Conservation (phyloP, 306 rosid genomes). For the Hylodesmum podocarpum region DNA sequence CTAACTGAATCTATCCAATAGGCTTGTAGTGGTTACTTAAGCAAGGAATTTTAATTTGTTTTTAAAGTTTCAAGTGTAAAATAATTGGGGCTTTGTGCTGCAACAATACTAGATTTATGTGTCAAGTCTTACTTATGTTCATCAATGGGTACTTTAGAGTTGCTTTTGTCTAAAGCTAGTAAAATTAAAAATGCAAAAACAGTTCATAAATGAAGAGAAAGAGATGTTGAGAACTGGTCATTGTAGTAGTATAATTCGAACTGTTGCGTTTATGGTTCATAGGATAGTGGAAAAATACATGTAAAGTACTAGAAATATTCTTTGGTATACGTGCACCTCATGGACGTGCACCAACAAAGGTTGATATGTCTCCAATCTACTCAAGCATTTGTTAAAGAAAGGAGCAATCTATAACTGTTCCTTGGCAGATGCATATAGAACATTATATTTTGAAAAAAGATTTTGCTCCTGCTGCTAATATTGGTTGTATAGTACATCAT, state of each 20-base stretch:
- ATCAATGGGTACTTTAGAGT: background rate
- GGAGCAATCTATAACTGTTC: background rate
- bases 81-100: background rate
- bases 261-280: background rate
- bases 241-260: background rate
- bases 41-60: background rate
- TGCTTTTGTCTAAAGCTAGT: background rate
- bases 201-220: background rate
- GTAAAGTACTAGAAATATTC: background rate
- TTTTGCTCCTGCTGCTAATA: background rate
- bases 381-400: background rate
- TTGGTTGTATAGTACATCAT: background rate
- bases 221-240: background rate
- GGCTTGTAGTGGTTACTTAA: background rate
- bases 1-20: background rate
- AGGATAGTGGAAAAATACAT: background rate
- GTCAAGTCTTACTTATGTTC: background rate
- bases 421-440: background rate
- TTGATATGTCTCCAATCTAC: slow-evolving; percentile 3
- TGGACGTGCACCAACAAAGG: background rate
- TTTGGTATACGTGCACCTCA: background rate
- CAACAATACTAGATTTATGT: background rate
- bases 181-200: slow-evolving; percentile 1
- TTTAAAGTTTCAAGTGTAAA: background rate
- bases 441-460: background rate